Evolutionary conservation across 2,329 filamentous ascomycete genomes (phyloP), one percentile per base, ranked within the genome.

Genomic region (Plenodomus tracheiphilus): DNA sequence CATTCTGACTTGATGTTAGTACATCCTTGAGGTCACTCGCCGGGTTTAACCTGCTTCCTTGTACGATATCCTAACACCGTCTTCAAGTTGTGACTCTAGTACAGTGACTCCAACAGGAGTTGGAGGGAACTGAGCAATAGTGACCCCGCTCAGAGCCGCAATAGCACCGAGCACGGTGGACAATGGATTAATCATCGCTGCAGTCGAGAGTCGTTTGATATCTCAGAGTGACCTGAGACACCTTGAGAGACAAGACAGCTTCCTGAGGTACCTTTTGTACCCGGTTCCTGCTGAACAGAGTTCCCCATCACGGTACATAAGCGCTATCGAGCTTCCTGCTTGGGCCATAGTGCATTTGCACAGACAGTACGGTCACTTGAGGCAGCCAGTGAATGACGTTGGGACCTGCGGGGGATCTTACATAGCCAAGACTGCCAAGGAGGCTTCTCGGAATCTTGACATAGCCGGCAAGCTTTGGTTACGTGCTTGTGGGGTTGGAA

Each of bases 1-100:
- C 56, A 17, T 62, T 69, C 68, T 69, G 13, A 15, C 2, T n/a
- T n/a, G 1, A 30, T 16, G 9, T 48, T n/a, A 51, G 48, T 25
- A 9, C 7, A 16, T 13, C 4, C 6, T 11, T 11, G 2, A 35
- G 9, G 7, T 2, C 13, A 2, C 35, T 21, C 8, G 34, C 0
- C 9, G 15, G 13, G 18, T n/a, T 10, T 13, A n/a, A 41, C 35
- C 8, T 20, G 73, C 74, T 60, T 77, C 71, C 54, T 78, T 78
- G 59, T 76, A 77, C 3, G 73, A 70, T 30, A 79, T 74, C 9
- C 65, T 66, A 17, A 77, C 61, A 18, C 71, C 72, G 16, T 74
- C 65, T 43, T 74, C 65, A 34, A 74, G 58, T 25, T 70, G 64
- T 11, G 75, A 75, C 15, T 71, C 62, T 8, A 77, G 56, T 11